A percentile compares a stretch with the other conserved stretches of the same genome.
These are phyloP conservation scores for Aspergillus saccharolyticus DNA, from an alignment of 495 filamentous ascomycete species.

Conservation along the genomic window DNA sequence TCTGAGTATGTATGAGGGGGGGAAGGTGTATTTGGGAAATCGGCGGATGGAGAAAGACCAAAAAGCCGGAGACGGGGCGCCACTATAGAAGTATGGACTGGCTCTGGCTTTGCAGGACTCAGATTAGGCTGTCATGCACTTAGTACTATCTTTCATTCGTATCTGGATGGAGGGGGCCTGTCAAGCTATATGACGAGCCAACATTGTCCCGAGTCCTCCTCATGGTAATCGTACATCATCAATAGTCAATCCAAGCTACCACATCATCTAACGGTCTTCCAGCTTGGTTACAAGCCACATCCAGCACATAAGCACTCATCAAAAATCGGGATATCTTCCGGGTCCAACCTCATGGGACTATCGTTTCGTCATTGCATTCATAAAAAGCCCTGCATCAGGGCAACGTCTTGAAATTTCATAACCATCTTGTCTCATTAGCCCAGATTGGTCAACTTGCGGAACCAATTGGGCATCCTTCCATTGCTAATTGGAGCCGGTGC, in stretches of 20 bases:
- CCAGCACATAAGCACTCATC: not conserved
- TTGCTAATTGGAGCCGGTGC: conserved; percentile 24
- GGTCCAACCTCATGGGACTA: conserved; percentile 6
- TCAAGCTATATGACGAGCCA: too few species aligned
- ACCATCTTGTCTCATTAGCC: conserved; percentile 11
- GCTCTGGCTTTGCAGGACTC: too few species aligned
- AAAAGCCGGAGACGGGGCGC: not conserved
- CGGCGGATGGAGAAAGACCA: conserved; percentile 16
- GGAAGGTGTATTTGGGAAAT: conserved; percentile 63
- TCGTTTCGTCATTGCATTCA: conserved; percentile 21
- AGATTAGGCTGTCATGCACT: too few species aligned
- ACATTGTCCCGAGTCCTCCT: too few species aligned
- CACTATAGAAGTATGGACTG: too few species aligned
- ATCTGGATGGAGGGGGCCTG: too few species aligned
- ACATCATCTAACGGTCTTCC: conserved; percentile 12
- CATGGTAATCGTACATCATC: conserved; percentile 5
- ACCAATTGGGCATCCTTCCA: conserved; percentile 43
- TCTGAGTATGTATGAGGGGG: conserved; percentile 79
- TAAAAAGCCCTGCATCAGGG: not conserved
- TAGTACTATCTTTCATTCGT: too few species aligned
- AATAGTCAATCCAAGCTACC: conserved; percentile 3
- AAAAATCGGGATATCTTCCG: not conserved
- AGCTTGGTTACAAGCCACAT: not conserved
- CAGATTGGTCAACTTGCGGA: conserved; percentile 42
- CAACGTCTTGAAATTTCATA: not conserved